Percentiles rank a stretch among this genome's conserved stretches.
Evolutionary conservation across 495 filamentous ascomycete genomes (phyloP).

Genomic region (Penicillium herquei): DNA sequence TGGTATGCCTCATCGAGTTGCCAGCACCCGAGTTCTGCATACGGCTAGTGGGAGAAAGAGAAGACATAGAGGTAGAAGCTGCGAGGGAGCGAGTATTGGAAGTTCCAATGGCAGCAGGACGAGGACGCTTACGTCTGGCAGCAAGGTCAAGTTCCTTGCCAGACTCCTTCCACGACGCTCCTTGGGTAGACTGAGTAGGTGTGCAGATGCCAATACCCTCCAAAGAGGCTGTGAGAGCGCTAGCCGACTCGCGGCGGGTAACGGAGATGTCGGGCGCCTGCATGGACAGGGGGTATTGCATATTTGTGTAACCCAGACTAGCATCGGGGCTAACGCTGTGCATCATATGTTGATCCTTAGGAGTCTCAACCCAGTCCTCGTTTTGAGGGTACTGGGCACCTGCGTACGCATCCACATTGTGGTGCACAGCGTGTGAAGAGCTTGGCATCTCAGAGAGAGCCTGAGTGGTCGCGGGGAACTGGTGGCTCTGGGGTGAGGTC

Average conservation of each 20-base stretch:
- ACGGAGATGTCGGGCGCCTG: conserved; percentile 34
- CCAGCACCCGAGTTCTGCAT: conserved; percentile 34
- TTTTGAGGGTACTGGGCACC: conserved; percentile 18
- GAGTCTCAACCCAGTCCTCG: conserved; percentile 32
- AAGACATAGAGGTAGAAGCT: conserved; percentile 43
- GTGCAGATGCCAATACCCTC: conserved; percentile 43
- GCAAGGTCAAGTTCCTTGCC: conserved; percentile 52
- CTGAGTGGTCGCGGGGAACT: conserved; percentile 23
- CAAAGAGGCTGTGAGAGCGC: conserved; percentile 38
- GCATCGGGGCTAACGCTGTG: conserved; percentile 26
- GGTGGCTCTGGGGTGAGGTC: conserved; percentile 30
- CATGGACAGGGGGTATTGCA: conserved; percentile 34
- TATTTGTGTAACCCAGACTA: conserved; percentile 28
- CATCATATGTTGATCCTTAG: conserved; percentile 20
- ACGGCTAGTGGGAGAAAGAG: conserved; percentile 37
- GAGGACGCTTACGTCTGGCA: conserved; percentile 51
- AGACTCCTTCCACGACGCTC: conserved; percentile 37
- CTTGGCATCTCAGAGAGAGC: conserved; percentile 21
- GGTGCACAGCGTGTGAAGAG: conserved; percentile 17
- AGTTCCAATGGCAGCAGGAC: conserved; percentile 53
- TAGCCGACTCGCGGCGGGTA: conserved; percentile 40
- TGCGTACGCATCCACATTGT: conserved; percentile 17
- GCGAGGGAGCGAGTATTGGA: conserved; percentile 37
- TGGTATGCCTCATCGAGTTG: conserved; percentile 50
- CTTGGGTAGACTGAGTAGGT: conserved; percentile 23